Conservation (phyloP, 495 filamentous ascomycete species). For the Aspergillus affinis region DNA sequence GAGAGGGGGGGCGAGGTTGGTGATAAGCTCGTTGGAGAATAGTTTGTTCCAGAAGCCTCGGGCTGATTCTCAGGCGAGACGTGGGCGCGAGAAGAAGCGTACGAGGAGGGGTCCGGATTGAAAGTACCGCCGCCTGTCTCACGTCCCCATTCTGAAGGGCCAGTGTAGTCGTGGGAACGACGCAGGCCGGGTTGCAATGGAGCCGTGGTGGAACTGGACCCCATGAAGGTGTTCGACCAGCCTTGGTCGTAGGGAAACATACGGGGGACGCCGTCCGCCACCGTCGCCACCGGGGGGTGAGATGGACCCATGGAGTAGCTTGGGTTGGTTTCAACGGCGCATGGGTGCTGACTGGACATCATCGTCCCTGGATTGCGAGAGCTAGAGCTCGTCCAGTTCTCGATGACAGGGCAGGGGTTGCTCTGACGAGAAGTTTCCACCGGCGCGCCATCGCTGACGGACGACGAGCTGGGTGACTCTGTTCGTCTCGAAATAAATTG, state of each 20-base stretch:
- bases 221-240: conserved; percentile 14
- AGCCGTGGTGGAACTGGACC: conserved; percentile 13
- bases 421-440: conserved; percentile 19
- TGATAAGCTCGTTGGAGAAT: conserved; percentile 10
- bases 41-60: conserved; percentile 8
- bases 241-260: conserved; percentile 10
- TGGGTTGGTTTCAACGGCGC: conserved; percentile 10
- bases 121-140: not conserved
- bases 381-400: conserved; percentile 28
- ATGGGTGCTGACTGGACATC: conserved; percentile 22
- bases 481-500: conserved; percentile 22
- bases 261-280: conserved; percentile 19
- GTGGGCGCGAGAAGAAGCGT: conserved; percentile 8
- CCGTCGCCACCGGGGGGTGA: conserved; percentile 10
- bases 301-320: conserved; percentile 18
- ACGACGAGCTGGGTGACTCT: conserved; percentile 15
- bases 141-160: conserved; percentile 14
- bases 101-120: not conserved
- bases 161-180: conserved; percentile 11
- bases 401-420: conserved; percentile 18
- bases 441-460: conserved; percentile 14
- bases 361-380: conserved; percentile 24
- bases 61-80: conserved; percentile 10
- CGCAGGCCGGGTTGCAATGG: conserved; percentile 18
- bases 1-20: conserved; percentile 27